Evolutionary conservation across 1,284 basidiomycete species (phyloP), one percentile per base, ranked within the genome.

Genomic region (Fistulinella staudtii): DNA sequence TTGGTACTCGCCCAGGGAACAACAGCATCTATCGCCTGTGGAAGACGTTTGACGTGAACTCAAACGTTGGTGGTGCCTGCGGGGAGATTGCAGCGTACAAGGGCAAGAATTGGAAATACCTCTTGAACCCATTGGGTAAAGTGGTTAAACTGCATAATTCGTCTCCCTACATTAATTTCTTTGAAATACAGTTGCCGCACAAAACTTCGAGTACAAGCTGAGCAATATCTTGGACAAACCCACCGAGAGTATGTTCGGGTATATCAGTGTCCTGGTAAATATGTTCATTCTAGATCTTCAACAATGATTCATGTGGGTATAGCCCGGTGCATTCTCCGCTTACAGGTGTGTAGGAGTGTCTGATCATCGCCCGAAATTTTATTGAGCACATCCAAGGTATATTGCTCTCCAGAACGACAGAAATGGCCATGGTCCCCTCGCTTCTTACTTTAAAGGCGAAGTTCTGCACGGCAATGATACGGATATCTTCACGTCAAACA

Each of bases 381-480:
- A 31, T 39, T 30, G 36, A 18, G 43, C 50, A 28, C 38, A 11
- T 22, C 23, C 33, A n/a, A 74, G 88, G 39, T 94, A 91, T 60
- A 91, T 92, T 51, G 93, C 93, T 1, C 64, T 96, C 38, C 85
- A 93, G 65, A 98, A 99, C 58, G 81, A 95, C 64, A 80, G 84
- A 46, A 73, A 79, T 29, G 94, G 93, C 0, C 72, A 78, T 17
- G 96, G 95, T 0, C 96, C 96, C 0, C 71, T 99, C 1, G 88
- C 90, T 0, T 92, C 89, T 0, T 99, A 99, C 67, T 99, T 99
- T 74, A 93, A 96, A 63, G 95, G 96, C 22, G 96, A 99, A 64
- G 81, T 90, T 25, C 68, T 97, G 37, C 84, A 93, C 53, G 92
- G 92, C 8, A 80, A 84, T 18, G 91, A 96, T 57, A 93, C 93